These are phyloP conservation scores for Chaetomium globosum DNA, from an alignment of 2,329 filamentous ascomycete genomes.

Conservation along the genomic window DNA sequence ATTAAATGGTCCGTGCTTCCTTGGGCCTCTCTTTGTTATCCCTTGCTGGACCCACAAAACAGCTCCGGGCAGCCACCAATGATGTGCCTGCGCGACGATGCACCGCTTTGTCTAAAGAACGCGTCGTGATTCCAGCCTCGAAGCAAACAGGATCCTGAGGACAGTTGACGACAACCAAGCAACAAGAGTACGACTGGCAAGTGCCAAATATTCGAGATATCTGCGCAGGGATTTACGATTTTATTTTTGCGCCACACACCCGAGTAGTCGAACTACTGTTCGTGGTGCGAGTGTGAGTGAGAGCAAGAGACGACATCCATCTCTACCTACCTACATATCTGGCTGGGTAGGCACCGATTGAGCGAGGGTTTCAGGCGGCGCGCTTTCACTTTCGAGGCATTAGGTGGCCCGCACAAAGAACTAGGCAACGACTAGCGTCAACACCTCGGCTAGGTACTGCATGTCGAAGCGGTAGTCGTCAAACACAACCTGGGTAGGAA, in stretches of 20 bases:
- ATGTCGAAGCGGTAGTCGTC: neutral
- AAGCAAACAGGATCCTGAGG: neutral
- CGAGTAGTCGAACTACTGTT: too few species aligned
- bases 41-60: neutral
- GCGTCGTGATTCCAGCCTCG: slow-evolving; percentile 25
- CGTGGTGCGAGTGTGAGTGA: neutral
- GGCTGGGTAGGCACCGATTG: neutral
- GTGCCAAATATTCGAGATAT: neutral
- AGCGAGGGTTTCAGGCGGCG: neutral
- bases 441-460: neutral
- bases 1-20: neutral
- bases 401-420: slow-evolving; percentile 7
- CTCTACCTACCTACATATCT: neutral
- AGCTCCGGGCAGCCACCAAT: slow-evolving; percentile 15
- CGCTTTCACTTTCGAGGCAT: neutral
- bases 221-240: neutral
- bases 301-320: neutral
- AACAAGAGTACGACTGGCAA: neutral
- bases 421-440: neutral
- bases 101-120: slow-evolving; percentile 24
- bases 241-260: neutral
- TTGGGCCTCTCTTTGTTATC: neutral
- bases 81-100: slow-evolving; percentile 22
- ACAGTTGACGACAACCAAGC: neutral
- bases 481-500: slow-evolving; percentile 13